Conservation (phyloP, 2,329 filamentous ascomycete species). For the Venturia oleaginea region DNA sequence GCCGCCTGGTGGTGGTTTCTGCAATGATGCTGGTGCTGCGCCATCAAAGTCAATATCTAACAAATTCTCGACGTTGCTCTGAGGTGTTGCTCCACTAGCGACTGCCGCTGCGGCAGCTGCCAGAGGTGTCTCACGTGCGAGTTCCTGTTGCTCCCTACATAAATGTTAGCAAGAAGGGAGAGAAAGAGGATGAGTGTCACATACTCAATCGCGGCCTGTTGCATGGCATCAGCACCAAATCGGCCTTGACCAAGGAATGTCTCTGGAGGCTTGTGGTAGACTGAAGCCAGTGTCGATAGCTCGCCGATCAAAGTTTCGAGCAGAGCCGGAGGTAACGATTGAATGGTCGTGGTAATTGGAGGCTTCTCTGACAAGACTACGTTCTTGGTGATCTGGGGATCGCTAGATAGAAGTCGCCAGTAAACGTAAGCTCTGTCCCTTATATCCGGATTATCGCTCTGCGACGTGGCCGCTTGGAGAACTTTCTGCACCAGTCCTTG, state of each 20-base stretch:
- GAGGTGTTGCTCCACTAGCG: constrained; percentile 47
- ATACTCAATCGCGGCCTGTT: constrained; percentile 83
- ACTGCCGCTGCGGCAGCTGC: constrained; percentile 69
- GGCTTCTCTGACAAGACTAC: constrained; percentile 92
- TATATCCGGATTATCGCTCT: constrained; percentile 96
- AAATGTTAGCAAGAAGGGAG: constrained; percentile 8
- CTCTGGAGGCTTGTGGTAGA: constrained; percentile 97
- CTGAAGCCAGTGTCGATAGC: constrained; percentile 88
- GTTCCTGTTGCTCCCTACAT: constrained; percentile 70
- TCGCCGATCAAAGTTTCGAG: constrained; percentile 86
- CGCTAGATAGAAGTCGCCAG: constrained; percentile 90
- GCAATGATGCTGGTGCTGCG: constrained; percentile 77
- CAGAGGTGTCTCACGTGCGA: constrained; percentile 87
- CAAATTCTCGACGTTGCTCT: constrained; percentile 85
- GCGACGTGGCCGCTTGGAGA: constrained; percentile 80
- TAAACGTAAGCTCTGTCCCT: constrained; percentile 96
- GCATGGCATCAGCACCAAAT: constrained; percentile 87
- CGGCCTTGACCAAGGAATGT: constrained; percentile 96
- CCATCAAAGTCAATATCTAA: constrained; percentile 96
- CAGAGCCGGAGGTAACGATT: constrained; percentile 70
- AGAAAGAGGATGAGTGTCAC: constrained; percentile 20
- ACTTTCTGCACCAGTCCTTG: constrained; percentile 92
- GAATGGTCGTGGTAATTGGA: constrained; percentile 88
- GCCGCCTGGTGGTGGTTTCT: constrained; percentile 48
- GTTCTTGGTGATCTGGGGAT: constrained; percentile 83